phyloP scores from a whole-genome alignment of 176 grass and related monocot genomes.

The Bolboschoenus planiculmis region DNA sequence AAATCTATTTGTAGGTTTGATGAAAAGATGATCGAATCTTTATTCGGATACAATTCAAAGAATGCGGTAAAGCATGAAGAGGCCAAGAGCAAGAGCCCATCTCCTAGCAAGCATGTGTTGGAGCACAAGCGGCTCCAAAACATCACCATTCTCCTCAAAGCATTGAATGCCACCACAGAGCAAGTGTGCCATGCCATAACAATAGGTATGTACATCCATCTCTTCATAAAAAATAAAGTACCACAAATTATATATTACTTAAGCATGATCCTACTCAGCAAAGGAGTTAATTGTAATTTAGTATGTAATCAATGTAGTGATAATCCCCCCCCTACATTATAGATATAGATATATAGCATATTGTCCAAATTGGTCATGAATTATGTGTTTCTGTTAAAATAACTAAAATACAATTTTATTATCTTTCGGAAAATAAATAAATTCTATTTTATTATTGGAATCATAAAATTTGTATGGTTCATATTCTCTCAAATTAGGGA shows the following conservation, averaged over 20 bases:
- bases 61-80: slow-evolving; percentile 51
- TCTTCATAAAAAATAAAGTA: neutral
- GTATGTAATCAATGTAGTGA: no score
- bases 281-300: neutral
- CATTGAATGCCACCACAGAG: slow-evolving; percentile 50
- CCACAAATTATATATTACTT: neutral
- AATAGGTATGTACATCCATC: slow-evolving; percentile 18
- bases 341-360: neutral
- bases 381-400: neutral
- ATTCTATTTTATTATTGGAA: neutral
- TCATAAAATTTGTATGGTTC: neutral
- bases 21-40: slow-evolving; percentile 86
- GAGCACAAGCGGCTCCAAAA: slow-evolving; percentile 90
- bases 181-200: slow-evolving; percentile 58
- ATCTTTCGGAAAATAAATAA: neutral
- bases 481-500: slow-evolving; percentile 32
- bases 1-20: slow-evolving; percentile 45
- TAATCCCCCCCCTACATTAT: no score
- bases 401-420: neutral
- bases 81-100: slow-evolving; percentile 61
- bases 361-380: neutral
- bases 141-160: slow-evolving; percentile 90
- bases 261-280: neutral
- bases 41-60: slow-evolving; percentile 79
- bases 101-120: slow-evolving; percentile 65